Evolutionary conservation across 1,284 basidiomycete genomes (phyloP).

Genomic region (Mycena citricolor): DNA sequence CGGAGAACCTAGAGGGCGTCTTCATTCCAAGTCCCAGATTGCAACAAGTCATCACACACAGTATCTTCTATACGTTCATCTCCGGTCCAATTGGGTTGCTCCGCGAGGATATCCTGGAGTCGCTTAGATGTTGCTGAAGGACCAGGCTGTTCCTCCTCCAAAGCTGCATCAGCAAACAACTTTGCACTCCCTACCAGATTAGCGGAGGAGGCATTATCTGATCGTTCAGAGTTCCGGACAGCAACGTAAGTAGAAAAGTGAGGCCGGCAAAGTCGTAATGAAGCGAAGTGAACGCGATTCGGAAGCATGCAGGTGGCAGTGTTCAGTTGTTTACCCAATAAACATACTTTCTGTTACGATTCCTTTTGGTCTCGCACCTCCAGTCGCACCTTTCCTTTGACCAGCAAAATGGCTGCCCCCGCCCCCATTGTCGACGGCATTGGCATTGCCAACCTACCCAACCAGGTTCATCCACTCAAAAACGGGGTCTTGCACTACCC

Average conservation of each 20-base stretch:
- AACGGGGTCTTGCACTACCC: constrained; percentile 10
- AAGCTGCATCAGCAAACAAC: constrained; percentile 68
- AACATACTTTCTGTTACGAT: constrained; percentile 3
- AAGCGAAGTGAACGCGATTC: not conserved
- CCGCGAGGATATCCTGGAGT: too few species aligned
- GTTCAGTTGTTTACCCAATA: not conserved
- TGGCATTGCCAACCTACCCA: constrained; percentile 93
- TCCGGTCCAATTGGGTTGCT: constrained; percentile 71
- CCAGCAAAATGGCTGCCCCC: constrained; percentile 21
- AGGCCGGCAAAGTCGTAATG: not conserved
- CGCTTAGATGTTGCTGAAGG: too few species aligned
- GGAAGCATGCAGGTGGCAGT: constrained; percentile 1
- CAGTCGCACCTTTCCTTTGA: constrained; percentile 6
- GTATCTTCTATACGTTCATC: constrained; percentile 74
- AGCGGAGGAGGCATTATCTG: not conserved
- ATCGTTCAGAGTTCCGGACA: not conserved
- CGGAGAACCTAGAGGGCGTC: constrained; percentile 55
- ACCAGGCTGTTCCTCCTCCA: constrained; percentile 45
- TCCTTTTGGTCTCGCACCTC: constrained; percentile 1
- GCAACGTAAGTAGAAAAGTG: constrained; percentile 8
- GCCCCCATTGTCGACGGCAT: constrained; percentile 61
- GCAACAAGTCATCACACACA: too few species aligned
- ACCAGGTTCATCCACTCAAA: constrained; percentile 75
- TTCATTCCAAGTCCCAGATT: not conserved
- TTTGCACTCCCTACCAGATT: constrained; percentile 52